phyloP scores from a whole-genome alignment of 306 rosid species.

The Ziziphus jujuba region DNA sequence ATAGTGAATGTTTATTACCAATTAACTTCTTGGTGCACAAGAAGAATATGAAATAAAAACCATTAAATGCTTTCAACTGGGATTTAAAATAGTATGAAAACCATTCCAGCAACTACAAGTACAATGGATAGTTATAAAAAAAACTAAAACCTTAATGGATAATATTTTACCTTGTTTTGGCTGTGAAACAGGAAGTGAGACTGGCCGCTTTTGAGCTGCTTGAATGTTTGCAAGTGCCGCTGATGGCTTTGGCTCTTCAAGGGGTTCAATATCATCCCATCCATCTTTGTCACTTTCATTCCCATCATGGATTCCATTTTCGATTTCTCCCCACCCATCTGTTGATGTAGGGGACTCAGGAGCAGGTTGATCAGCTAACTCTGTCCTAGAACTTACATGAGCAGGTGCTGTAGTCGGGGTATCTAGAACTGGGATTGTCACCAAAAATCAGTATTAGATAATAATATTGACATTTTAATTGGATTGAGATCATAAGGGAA shows the following conservation, averaged over 20 bases:
- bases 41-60: not conserved
- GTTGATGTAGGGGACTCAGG: slow-evolving; percentile 90
- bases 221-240: slow-evolving; percentile 81
- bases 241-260: slow-evolving; percentile 72
- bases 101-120: not conserved
- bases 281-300: slow-evolving; percentile 83
- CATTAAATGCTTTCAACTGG: no score
- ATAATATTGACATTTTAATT: not conserved
- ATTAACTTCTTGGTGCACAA: not conserved
- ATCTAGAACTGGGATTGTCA: slow-evolving; percentile 53
- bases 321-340: slow-evolving; percentile 98
- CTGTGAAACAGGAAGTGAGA: slow-evolving; percentile 58
- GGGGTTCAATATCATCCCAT: slow-evolving; percentile 94
- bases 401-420: slow-evolving; percentile 60
- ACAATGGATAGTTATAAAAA: no score
- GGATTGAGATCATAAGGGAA: no score
- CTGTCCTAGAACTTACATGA: slow-evolving; percentile 57
- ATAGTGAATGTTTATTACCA: not conserved
- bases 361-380: slow-evolving; percentile 60
- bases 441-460: slow-evolving; percentile 15
- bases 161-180: slow-evolving; percentile 66
- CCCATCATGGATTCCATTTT: slow-evolving; percentile 72
- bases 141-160: slow-evolving; percentile 23
- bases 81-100: not conserved
- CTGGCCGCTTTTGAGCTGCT: slow-evolving; percentile 96